Conservation (phyloP, 2,329 filamentous ascomycete genomes). For the Alternaria conjuncta region DNA sequence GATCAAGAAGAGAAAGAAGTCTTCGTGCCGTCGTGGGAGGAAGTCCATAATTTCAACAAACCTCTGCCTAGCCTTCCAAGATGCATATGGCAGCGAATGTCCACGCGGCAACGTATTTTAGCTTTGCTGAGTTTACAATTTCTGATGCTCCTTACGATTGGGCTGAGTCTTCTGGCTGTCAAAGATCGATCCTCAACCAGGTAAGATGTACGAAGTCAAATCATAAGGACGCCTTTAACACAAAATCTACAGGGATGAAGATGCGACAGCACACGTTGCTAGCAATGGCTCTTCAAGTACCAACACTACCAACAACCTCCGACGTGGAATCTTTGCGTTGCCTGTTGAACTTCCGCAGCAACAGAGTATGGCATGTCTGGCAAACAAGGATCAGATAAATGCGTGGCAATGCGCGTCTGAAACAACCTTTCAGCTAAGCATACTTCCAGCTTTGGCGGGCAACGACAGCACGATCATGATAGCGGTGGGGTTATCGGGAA, state of each 20-base stretch:
- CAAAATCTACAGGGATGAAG: background rate
- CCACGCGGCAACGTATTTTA: conserved; percentile 30
- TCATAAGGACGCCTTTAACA: background rate
- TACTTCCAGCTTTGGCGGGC: conserved; percentile 20
- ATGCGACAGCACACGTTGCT: background rate
- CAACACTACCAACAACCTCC: conserved; percentile 9
- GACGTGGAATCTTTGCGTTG: conserved; percentile 29
- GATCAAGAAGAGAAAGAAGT: conserved; percentile 39
- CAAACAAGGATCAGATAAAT: conserved; percentile 28
- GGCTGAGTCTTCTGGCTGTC: conserved; percentile 20
- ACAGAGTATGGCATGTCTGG: conserved; percentile 35
- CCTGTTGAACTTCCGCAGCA: conserved; percentile 26
- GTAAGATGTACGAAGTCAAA: conserved; percentile 3
- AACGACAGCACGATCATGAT: conserved; percentile 17
- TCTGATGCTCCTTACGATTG: conserved; percentile 22
- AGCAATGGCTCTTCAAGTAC: background rate
- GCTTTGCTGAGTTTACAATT: conserved; percentile 29
- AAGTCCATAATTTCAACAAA: conserved; percentile 18
- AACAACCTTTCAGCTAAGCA: conserved; percentile 24
- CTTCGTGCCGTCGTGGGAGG: conserved; percentile 12
- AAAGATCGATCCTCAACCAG: conserved; percentile 9
- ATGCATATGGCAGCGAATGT: conserved; percentile 28
- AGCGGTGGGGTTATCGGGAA: conserved; percentile 13
- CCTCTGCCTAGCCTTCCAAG: conserved; percentile 32
- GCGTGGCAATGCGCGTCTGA: conserved; percentile 35